Percentiles rank a stretch among this genome's conserved stretches.
Evolutionary conservation across 108 stramenopile genomes (phyloP).

Genomic region (Chaetoceros muelleri): DNA sequence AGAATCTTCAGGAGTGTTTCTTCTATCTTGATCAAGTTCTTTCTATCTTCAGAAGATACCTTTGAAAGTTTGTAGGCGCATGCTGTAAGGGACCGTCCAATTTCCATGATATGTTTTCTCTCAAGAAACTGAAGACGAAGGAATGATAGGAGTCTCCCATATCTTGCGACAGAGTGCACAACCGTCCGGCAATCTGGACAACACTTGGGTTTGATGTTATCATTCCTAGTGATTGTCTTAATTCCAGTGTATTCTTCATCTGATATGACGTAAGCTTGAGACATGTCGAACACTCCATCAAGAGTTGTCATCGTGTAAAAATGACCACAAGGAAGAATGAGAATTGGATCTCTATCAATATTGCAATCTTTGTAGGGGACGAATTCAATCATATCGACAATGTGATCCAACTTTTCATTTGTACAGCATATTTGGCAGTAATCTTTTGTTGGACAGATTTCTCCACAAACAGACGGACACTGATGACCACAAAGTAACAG

Average conservation of each 20-base stretch:
- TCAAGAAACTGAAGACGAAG: constrained; percentile 16
- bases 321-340: constrained; percentile 30
- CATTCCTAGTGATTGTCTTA: neutral
- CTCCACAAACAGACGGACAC: constrained; percentile 41
- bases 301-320: constrained; percentile 24
- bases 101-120: constrained; percentile 23
- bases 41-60: constrained; percentile 1
- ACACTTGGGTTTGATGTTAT: constrained; percentile 11
- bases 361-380: constrained; percentile 23
- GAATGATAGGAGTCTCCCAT: constrained; percentile 22
- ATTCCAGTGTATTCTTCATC: constrained; percentile 8
- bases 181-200: constrained; percentile 30
- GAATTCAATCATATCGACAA: constrained; percentile 24
- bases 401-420: neutral
- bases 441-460: constrained; percentile 21
- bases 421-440: constrained; percentile 25
- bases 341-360: constrained; percentile 21
- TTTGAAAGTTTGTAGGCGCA: too few relatives aligned
- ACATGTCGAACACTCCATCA: constrained; percentile 19
- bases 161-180: constrained; percentile 22
- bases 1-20: constrained; percentile 6
- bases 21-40: neutral
- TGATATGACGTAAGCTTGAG: constrained; percentile 14
- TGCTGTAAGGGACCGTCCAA: constrained; percentile 5
- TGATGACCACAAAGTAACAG: constrained; percentile 30